Evolutionary conservation across 495 filamentous ascomycete genomes (phyloP), one percentile per base, ranked within the genome.

Genomic region (Penicillium alfredii): DNA sequence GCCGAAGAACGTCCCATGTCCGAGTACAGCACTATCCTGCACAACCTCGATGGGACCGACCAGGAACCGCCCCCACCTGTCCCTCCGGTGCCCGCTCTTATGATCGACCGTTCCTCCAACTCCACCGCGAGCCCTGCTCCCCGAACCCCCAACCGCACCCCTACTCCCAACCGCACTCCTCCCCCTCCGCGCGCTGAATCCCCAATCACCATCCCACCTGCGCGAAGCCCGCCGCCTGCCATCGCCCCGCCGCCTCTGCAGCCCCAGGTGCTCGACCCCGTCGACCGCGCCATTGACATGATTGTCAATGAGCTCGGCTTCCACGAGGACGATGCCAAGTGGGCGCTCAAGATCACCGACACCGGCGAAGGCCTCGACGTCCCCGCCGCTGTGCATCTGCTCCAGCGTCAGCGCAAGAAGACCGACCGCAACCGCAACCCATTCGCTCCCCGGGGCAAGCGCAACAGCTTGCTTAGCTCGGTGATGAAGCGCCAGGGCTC

Each of bases 261-360:
- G 8, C 66, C 66, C 0, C 70, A 71, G 35, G 60, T 76, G n/a
- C 58, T 61, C 15, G 72, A 76, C 35, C 72, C 72, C 4, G 69
- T 71, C 12, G 72, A 76, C 35, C 61, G 60, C 8, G 72, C 72
- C 4, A 68, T 76, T 17, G 43, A 60, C 12, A 49, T 54, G 23
- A 64, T 76, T 41, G 72, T 74, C 3, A 45, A 57, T 7, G 63
- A 67, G 7, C 63, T 74, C 15, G 72, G 72, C 4, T 76, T 74
- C 40, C 38, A 55, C 18, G 50, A 61, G 26, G 53, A 66, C 18
- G 69, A 73, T 26, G 69, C 65, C 3, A 72, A 69, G 38, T 72
- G 68, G 61, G 72, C 72, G 7, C 48, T 76, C 7, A 72, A 72
- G 19, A 63, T 72, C 33, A 74, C 69, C 0, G 72, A 76, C 38